Base-by-base conservation (phyloP, 2,329 filamentous ascomycete species). In the Colletotrichum camelliae region DNA sequence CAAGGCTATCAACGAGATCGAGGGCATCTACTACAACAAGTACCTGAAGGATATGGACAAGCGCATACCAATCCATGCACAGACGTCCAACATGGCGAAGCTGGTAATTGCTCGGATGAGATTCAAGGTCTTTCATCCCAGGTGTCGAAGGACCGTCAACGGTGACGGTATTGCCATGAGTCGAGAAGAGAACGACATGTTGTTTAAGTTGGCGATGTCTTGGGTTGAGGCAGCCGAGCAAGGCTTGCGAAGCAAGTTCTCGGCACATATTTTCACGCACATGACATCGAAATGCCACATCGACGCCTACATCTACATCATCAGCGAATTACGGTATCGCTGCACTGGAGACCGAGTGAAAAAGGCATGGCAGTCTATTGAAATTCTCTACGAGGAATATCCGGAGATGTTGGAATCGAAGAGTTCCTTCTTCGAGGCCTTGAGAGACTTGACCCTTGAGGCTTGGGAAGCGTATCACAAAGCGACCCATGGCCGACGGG, bases 261-360 rank as follows among this genome's bases (percentile, higher is more conserved):
- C 81, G 0, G 77, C 79, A 4, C 82, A 82, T 9, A 58, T 84
- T 13, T 78, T 82, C 21, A 78, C 79, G 1, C 81, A 84, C 13
- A 62, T 82, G 29, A 81, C 80, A 2, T 74, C 79, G 9, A 80
- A 78, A 24, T 74, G 76, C 4, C 78, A 82, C 6, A 72, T 83
- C n/a, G 82, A 84, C 13, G 82, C 81, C 1, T 81, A 79, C 24
- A 80, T 84, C 8, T 84, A 82, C 8, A 76, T 84, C 0, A 67
- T 83, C 0, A 83, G 81, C n/a, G 81, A 84, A 2, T 74, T 84
- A 10, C 79, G 81, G 4, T 37, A 58, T 2, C 76, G 82, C 2
- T 61, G n/a, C 1, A 74, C 69, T 0, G 79, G 80, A 0, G 68
- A 76, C 0, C 74, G 75, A 7, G 79, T 83, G 0, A 74, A 27